Conservation (phyloP, 1,284 basidiomycete genomes). For the Tilletia walkeri region DNA sequence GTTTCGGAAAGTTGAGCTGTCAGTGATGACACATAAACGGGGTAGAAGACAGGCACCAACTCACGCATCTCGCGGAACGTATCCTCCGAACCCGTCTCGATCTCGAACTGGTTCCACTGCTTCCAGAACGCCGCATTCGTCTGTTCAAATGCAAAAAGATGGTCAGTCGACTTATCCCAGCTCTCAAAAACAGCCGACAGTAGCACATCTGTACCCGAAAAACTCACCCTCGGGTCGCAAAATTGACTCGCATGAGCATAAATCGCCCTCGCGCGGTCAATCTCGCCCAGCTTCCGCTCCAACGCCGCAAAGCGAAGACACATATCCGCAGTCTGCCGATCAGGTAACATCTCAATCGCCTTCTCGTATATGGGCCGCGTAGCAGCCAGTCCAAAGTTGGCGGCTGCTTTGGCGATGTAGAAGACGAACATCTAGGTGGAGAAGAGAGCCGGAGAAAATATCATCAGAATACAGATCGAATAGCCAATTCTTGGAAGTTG, state of each 20-base stretch:
- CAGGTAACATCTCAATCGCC: conserved; percentile 88
- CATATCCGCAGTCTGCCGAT: conserved; percentile 94
- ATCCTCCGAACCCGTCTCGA: conserved; percentile 95
- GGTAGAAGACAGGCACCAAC: neutral
- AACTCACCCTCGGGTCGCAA: conserved; percentile 80
- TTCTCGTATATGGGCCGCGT: conserved; percentile 95
- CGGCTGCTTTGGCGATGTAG: conserved; percentile 95
- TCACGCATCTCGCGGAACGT: conserved; percentile 89
- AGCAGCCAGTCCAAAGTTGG: conserved; percentile 91
- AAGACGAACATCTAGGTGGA: conserved; percentile 80
- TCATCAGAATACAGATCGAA: too few relatives aligned
- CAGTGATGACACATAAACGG: neutral
- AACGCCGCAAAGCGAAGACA: conserved; percentile 91
- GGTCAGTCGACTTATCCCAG: neutral
- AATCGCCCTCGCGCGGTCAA: conserved; percentile 91
- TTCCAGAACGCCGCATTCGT: conserved; percentile 82
- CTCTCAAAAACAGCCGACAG: neutral
- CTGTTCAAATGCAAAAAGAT: conserved; percentile 25
- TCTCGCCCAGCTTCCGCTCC: conserved; percentile 97
- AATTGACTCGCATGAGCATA: conserved; percentile 97
- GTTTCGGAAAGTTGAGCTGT: conserved; percentile 4
- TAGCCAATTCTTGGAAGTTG: too few relatives aligned
- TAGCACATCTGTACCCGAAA: neutral
- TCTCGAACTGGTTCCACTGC: conserved; percentile 94
- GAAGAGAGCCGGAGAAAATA: conserved; percentile 7